Evolutionary conservation across 441 rosid genomes (phyloP), one percentile per base, ranked within the genome.

Genomic region (Oxalis stricta): DNA sequence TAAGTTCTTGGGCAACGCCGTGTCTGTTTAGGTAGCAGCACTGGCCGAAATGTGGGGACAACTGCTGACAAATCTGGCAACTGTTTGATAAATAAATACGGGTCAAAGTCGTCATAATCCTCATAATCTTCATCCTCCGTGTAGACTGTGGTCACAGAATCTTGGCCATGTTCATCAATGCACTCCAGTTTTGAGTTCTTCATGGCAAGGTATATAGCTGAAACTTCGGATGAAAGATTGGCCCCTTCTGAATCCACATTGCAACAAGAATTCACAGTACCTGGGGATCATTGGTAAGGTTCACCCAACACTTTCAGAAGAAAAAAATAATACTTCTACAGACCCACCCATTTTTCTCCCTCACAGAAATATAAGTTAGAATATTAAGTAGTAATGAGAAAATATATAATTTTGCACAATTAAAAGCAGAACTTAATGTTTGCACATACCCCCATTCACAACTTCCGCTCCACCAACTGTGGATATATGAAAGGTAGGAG

Each of bases 141-240:
- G 47, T 63, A 74, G 20, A 64, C 71, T 7, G 84, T 64, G 23
- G 87, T 56, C 55, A 84, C 71, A 21, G 92, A 55, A 62, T 81
- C 95, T 56, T 79, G 96, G 47, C 78, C 84, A 31, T 69, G 75
- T 68, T 92, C 96, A 24, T 87, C 89, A 32, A 74, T 65, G 52
- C 95, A 84, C 61, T 86, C 97, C 59, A 92, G 80, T 76, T 81
- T 84, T 13, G 95, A 84, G 72, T 76, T 92, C 65, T 82, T 84
- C 97, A 92, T 81, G 23, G 99, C 96, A 63, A 81, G 73, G 68
- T 87, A 84, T 65, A 91, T 79, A 29, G 96, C 82, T 42, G 99
- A 86, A 55, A 82, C 95, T 60, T 79, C 84, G 50, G 84, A 68
- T 34, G 88, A 72, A 37, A 82, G 82, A 45, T 38, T 52, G 29